These are phyloP conservation scores for Fistulinella prunicolor DNA, from an alignment of 768 basidiomycete species.

Conservation along the genomic window DNA sequence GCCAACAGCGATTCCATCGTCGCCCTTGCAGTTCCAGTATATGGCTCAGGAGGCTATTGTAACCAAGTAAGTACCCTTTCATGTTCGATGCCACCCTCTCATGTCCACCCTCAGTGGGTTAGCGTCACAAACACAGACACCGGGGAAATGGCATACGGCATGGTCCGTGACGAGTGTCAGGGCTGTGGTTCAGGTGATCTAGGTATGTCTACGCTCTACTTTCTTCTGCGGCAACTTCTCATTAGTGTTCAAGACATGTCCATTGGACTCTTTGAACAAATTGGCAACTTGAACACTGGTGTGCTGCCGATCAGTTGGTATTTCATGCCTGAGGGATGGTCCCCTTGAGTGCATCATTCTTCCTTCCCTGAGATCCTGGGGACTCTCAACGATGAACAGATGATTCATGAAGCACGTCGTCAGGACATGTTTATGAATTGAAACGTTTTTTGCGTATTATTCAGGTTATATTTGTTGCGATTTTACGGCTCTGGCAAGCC, in stretches of 20 bases:
- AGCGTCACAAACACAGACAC: conserved; percentile 57
- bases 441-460: conserved; percentile 23
- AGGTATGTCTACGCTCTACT: conserved; percentile 40
- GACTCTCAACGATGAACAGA: conserved; percentile 10
- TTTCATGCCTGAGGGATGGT: conserved; percentile 49
- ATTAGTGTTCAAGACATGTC: conserved; percentile 56
- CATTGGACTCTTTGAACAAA: conserved; percentile 51
- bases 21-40: conserved; percentile 56
- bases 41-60: conserved; percentile 55
- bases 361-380: conserved; percentile 3
- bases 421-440: conserved; percentile 19
- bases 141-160: conserved; percentile 47
- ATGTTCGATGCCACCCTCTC: conserved; percentile 4
- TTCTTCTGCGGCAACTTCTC: conserved; percentile 2
- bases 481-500: conserved; percentile 24
- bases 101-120: conserved; percentile 45
- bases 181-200: conserved; percentile 51
- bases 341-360: conserved; percentile 31
- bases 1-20: conserved; percentile 52
- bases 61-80: conserved; percentile 45
- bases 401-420: conserved; percentile 8
- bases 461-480: conserved; percentile 10
- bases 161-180: conserved; percentile 56
- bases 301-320: conserved; percentile 57
- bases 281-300: conserved; percentile 48